Percentiles rank a stretch among this genome's conserved stretches.
Evolutionary conservation across 768 basidiomycete genomes (phyloP).

Genomic region (Leucosporidium scottii): DNA sequence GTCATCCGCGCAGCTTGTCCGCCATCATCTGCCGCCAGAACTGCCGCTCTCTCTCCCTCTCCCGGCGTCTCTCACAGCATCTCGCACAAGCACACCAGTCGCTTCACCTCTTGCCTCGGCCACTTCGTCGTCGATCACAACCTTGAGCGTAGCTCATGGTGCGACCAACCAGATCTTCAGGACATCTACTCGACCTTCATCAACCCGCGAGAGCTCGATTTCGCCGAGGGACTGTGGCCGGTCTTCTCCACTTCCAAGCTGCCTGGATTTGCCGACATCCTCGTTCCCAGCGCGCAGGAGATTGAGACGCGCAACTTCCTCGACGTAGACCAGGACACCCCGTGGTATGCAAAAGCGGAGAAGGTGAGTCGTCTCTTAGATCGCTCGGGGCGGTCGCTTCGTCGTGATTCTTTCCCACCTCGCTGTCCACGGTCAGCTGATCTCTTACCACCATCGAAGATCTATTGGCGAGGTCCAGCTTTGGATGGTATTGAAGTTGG

Average conservation of each 20-base stretch:
- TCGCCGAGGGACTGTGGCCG: slow-evolving; percentile 5
- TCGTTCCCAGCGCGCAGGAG: slow-evolving; percentile 9
- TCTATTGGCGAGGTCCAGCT: slow-evolving; percentile 17
- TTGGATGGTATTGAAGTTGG: slow-evolving; percentile 4
- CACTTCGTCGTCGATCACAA: not conserved
- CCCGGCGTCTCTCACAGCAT: not conserved
- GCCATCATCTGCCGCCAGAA: not conserved
- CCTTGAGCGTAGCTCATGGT: slow-evolving; percentile 12
- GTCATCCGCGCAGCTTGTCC: slow-evolving; percentile 5
- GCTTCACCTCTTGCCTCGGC: slow-evolving; percentile 10
- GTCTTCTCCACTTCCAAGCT: slow-evolving; percentile 12
- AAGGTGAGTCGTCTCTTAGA: slow-evolving; percentile 3
- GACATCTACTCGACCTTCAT: slow-evolving; percentile 9
- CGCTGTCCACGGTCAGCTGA: too few relatives aligned
- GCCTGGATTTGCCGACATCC: slow-evolving; percentile 5
- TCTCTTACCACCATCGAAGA: not conserved
- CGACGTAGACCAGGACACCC: slow-evolving; percentile 1
- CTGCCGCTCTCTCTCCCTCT: not conserved
- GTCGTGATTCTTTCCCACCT: not conserved
- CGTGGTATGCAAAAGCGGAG: slow-evolving; percentile 15
- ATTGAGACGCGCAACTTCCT: slow-evolving; percentile 2
- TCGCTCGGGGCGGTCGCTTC: too few relatives aligned
- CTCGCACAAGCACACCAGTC: not conserved
- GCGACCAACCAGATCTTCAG: slow-evolving; percentile 21
- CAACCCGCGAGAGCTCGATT: slow-evolving; percentile 5